A percentile compares a stretch with the other conserved stretches of the same genome.
Conservation (phyloP, 805 yeast genomes). For the Metschnikowia chrysomelidarum region DNA sequence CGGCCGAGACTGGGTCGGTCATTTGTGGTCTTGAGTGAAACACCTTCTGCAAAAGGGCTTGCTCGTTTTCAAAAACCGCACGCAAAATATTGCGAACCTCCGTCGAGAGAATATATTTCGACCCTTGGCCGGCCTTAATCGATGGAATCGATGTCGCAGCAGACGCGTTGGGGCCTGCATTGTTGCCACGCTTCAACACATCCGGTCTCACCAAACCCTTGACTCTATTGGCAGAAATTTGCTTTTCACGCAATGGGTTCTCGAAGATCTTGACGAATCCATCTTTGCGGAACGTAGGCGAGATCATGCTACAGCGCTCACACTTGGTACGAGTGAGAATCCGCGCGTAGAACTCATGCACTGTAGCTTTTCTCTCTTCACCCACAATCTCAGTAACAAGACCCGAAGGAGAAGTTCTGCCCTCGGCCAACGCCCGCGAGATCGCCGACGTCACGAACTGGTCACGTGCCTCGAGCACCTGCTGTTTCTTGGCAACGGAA, state of each 20-base stretch:
- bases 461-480: slow-evolving; percentile 59
- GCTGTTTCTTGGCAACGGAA: slow-evolving; percentile 34
- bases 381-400: slow-evolving; percentile 78
- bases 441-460: slow-evolving; percentile 70
- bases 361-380: slow-evolving; percentile 77
- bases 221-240: slow-evolving; percentile 73
- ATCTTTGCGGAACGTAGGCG: slow-evolving; percentile 93
- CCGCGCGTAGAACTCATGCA: slow-evolving; percentile 73
- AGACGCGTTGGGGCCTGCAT: slow-evolving; percentile 18
- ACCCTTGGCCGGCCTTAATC: slow-evolving; percentile 63
- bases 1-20: slow-evolving; percentile 53
- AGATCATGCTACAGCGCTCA: slow-evolving; percentile 93
- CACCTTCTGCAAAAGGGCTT: slow-evolving; percentile 59
- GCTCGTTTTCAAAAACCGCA: slow-evolving; percentile 74
- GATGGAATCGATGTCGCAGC: slow-evolving; percentile 39
- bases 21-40: slow-evolving; percentile 80
- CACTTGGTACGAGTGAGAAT: slow-evolving; percentile 79
- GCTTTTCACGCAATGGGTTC: slow-evolving; percentile 79
- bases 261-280: slow-evolving; percentile 93
- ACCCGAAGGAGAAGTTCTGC: slow-evolving; percentile 66
- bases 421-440: slow-evolving; percentile 70
- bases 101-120: slow-evolving; percentile 82
- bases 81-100: slow-evolving; percentile 81
- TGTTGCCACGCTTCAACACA: slow-evolving; percentile 48
- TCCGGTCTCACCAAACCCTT: slow-evolving; percentile 76